These are phyloP conservation scores for Ilyonectria sp. DNA, from an alignment of 2,329 filamentous ascomycete genomes.

Conservation along the genomic window DNA sequence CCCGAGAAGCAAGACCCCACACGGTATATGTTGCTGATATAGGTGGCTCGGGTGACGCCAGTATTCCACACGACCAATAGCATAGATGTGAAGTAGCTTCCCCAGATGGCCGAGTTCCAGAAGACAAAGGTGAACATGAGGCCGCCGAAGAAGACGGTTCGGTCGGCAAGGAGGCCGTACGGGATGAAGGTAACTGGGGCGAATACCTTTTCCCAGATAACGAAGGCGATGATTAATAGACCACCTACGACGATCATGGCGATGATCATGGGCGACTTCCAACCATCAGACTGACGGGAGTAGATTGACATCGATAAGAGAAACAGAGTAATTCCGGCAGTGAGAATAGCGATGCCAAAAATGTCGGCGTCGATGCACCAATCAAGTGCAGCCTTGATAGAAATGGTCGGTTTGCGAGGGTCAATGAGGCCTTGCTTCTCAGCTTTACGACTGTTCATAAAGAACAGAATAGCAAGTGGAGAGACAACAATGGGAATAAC, in stretches of 20 bases:
- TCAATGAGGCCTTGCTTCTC: slow-evolving; percentile 64
- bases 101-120: slow-evolving; percentile 56
- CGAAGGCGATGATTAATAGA: slow-evolving; percentile 69
- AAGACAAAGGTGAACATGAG: slow-evolving; percentile 56
- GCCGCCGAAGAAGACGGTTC: slow-evolving; percentile 56
- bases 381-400: slow-evolving; percentile 48
- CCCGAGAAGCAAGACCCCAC: slow-evolving; percentile 55
- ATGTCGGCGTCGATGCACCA: slow-evolving; percentile 74
- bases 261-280: slow-evolving; percentile 67
- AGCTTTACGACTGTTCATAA: slow-evolving; percentile 62
- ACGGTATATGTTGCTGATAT: slow-evolving; percentile 58
- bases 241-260: slow-evolving; percentile 71
- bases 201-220: slow-evolving; percentile 70
- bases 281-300: slow-evolving; percentile 58
- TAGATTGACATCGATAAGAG: slow-evolving; percentile 78
- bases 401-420: slow-evolving; percentile 35
- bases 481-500: slow-evolving; percentile 23
- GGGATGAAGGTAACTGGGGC: slow-evolving; percentile 72
- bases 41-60: slow-evolving; percentile 53
- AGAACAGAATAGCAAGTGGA: slow-evolving; percentile 19
- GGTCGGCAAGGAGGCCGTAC: slow-evolving; percentile 49
- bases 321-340: slow-evolving; percentile 70
- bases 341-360: slow-evolving; percentile 69
- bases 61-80: slow-evolving; percentile 57
- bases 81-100: slow-evolving; percentile 58